Percentiles rank a stretch among this genome's conserved stretches.
These are phyloP conservation scores for Zasmidium cellare DNA, from an alignment of 2,329 filamentous ascomycete species.

Conservation along the genomic window DNA sequence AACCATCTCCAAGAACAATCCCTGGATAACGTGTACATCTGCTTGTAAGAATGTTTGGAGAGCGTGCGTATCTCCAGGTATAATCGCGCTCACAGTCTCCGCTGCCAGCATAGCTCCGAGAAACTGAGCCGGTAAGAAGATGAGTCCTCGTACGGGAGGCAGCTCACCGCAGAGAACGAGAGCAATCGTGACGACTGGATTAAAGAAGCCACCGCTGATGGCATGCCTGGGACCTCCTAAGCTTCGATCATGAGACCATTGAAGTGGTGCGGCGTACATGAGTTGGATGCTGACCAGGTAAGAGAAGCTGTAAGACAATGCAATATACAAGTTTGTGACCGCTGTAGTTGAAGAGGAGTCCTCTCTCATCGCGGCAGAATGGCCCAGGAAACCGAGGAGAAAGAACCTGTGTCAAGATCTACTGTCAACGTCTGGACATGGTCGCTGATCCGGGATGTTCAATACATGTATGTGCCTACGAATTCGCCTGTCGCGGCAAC, in stretches of 20 bases:
- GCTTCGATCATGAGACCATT: not conserved
- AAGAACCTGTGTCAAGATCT: not conserved
- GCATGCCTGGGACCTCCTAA: not conserved
- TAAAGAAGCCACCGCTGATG: not conserved
- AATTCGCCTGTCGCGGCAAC: not conserved
- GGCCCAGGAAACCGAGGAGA: not conserved
- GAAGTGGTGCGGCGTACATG: not conserved
- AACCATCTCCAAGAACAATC: not conserved
- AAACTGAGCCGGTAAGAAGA: not conserved
- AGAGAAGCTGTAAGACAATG: not conserved
- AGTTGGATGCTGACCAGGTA: not conserved
- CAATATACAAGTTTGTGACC: not conserved
- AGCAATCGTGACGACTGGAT: not conserved
- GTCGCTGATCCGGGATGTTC: not conserved
- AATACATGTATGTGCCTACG: not conserved
- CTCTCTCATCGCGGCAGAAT: not conserved
- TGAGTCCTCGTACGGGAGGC: not conserved
- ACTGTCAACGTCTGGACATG: not conserved
- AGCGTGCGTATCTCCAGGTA: not conserved
- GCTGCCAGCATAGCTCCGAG: not conserved
- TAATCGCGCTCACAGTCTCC: not conserved
- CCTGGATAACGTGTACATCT: not conserved
- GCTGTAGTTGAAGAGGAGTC: not conserved
- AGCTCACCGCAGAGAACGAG: not conserved
- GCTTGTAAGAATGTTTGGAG: not conserved